phyloP scores from a whole-genome alignment of 176 grass and related monocot species.

The Ensete glaucum region DNA sequence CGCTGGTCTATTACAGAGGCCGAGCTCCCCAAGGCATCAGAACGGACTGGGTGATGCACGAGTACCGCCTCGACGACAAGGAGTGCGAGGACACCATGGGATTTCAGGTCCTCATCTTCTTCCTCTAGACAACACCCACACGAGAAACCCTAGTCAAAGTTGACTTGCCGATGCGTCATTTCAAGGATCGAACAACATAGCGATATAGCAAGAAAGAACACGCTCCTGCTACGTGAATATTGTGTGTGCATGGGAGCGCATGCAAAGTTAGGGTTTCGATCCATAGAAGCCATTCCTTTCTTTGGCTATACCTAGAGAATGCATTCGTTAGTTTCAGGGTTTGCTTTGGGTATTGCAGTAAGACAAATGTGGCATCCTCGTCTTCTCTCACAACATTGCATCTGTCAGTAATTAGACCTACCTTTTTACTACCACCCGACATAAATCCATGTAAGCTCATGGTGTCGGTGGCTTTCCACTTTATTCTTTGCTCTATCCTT shows the following conservation, averaged over 20 bases:
- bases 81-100: slow-evolving; percentile 72
- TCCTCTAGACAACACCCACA: not conserved
- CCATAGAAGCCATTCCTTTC: slow-evolving; percentile 1
- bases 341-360: slow-evolving; percentile 19
- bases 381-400: slow-evolving; percentile 26
- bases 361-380: slow-evolving; percentile 58
- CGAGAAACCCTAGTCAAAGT: no score
- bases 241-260: slow-evolving; percentile 96
- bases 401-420: not conserved
- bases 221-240: slow-evolving; percentile 1
- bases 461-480: slow-evolving; percentile 61
- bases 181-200: no score
- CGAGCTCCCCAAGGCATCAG: slow-evolving; percentile 86
- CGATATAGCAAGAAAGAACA: no score
- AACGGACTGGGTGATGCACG: slow-evolving; percentile 98
- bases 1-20: slow-evolving; percentile 88
- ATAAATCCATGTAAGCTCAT: not conserved
- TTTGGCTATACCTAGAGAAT: slow-evolving; percentile 18
- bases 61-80: slow-evolving; percentile 96
- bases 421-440: no score
- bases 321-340: no score
- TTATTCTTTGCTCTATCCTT: slow-evolving; percentile 46
- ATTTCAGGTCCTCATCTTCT: slow-evolving; percentile 43
- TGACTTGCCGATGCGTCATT: no score
- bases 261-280: slow-evolving; percentile 53